Conservation (phyloP, 2,329 filamentous ascomycete genomes). For the Calonectria pauciramosa region DNA sequence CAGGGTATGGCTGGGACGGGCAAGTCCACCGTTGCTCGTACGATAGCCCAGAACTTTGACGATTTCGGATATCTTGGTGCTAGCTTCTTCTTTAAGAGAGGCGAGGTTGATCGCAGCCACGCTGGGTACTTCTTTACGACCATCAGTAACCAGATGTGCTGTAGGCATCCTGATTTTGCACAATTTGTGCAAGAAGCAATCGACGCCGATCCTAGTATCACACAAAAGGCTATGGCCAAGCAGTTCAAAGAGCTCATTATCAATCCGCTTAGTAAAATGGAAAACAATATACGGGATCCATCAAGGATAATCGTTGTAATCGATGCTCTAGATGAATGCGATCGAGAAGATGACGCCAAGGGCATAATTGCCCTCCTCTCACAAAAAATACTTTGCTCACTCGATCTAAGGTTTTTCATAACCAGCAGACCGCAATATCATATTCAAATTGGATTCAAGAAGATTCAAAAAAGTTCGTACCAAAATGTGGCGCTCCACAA, state of each 20-base stretch:
- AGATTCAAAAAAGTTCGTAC: background rate
- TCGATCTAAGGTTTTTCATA: conserved; percentile 50
- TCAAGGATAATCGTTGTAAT: conserved; percentile 47
- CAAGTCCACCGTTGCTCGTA: conserved; percentile 56
- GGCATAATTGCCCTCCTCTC: conserved; percentile 47
- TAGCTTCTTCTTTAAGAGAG: conserved; percentile 62
- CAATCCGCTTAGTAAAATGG: conserved; percentile 42
- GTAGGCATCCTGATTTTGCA: conserved; percentile 44
- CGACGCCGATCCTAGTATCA: conserved; percentile 47
- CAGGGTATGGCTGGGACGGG: conserved; percentile 56
- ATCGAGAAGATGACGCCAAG: conserved; percentile 44
- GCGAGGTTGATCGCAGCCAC: conserved; percentile 53
- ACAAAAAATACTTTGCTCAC: conserved; percentile 37
- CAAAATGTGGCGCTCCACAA: background rate
- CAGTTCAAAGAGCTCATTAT: conserved; percentile 57
- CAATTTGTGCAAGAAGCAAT: conserved; percentile 45
- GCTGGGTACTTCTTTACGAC: conserved; percentile 55
- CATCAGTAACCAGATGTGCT: conserved; percentile 51
- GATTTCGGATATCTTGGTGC: conserved; percentile 42
- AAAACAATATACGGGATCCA: background rate
- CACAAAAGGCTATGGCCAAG: conserved; percentile 43
- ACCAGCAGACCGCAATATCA: conserved; percentile 57
- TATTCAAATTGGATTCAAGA: conserved; percentile 40
- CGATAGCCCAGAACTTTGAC: conserved; percentile 37
- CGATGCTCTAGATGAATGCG: conserved; percentile 48